phyloP scores from a whole-genome alignment of 1,139 yeast genomes.

The Debaryomyces robertsiae region DNA sequence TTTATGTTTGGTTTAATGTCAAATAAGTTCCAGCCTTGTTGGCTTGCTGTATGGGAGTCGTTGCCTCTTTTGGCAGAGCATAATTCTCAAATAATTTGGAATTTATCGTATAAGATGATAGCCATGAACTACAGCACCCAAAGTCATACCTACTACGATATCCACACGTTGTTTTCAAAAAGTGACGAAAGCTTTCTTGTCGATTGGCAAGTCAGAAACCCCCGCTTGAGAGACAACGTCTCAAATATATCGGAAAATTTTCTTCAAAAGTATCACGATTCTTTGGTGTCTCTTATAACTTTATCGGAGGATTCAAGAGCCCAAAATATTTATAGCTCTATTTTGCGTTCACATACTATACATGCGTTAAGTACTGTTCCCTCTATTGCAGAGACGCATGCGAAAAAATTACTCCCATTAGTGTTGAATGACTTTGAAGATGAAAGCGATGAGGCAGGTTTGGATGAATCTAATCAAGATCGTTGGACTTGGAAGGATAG shows the following conservation, averaged over 20 bases:
- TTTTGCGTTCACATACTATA: constrained; percentile 51
- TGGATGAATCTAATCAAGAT: constrained; percentile 14
- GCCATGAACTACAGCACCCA: constrained; percentile 30
- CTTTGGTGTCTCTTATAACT: constrained; percentile 35
- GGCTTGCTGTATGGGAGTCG: constrained; percentile 73
- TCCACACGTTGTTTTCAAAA: constrained; percentile 25
- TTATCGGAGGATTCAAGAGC: constrained; percentile 37
- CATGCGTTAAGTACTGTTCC: constrained; percentile 59
- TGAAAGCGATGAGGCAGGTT: constrained; percentile 15
- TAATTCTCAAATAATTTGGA: constrained; percentile 59
- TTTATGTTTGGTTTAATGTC: constrained; percentile 75
- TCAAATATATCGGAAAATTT: constrained; percentile 22
- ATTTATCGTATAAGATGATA: constrained; percentile 45
- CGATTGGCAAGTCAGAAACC: constrained; percentile 37
- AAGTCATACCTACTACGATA: constrained; percentile 20
- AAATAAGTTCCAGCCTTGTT: constrained; percentile 79
- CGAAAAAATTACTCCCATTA: constrained; percentile 57
- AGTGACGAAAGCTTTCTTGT: constrained; percentile 23
- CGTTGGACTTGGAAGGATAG: constrained; percentile 67
- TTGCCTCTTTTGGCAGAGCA: constrained; percentile 51
- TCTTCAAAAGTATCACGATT: constrained; percentile 25
- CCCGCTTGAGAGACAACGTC: constrained; percentile 32
- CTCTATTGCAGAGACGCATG: constrained; percentile 64
- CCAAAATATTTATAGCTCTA: constrained; percentile 30
- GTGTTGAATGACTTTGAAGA: constrained; percentile 41